Evolutionary conservation across 2,329 filamentous ascomycete genomes (phyloP).

Genomic region (Pestalotiopsis sp.): DNA sequence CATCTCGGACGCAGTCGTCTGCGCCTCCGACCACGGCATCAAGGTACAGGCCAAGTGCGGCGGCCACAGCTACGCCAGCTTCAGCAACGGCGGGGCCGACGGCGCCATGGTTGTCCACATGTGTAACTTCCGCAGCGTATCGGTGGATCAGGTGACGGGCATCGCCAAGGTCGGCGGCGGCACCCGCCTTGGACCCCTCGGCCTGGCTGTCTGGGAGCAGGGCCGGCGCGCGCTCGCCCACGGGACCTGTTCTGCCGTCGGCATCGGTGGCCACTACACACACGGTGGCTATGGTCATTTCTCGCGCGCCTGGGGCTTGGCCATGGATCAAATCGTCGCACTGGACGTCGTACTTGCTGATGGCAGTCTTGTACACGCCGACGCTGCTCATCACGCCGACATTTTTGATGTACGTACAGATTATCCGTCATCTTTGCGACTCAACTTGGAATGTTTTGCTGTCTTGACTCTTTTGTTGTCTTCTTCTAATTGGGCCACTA

Average conservation of each 20-base stretch:
- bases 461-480: background rate
- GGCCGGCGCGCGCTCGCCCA: conserved; percentile 42
- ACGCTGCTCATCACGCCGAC: conserved; percentile 21
- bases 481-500: conserved; percentile 15
- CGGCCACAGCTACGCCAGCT: conserved; percentile 53
- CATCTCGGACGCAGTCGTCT: conserved; percentile 42
- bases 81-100: conserved; percentile 39
- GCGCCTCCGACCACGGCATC: conserved; percentile 36
- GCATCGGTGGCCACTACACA: conserved; percentile 47
- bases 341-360: conserved; percentile 48
- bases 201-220: conserved; percentile 35
- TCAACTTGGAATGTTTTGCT: background rate
- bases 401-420: conserved; percentile 30
- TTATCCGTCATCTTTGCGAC: background rate
- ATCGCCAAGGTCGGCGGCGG: conserved; percentile 43
- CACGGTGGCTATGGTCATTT: conserved; percentile 48
- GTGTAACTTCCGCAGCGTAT: conserved; percentile 29
- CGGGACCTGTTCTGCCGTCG: conserved; percentile 48
- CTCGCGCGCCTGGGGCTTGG: conserved; percentile 51
- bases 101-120: conserved; percentile 39
- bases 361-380: conserved; percentile 23
- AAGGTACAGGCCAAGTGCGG: conserved; percentile 53
- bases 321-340: conserved; percentile 52
- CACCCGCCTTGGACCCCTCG: conserved; percentile 45
- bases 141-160: conserved; percentile 15